phyloP scores from a whole-genome alignment of 2,329 filamentous ascomycete species.

The Sarocladium brachiariae region DNA sequence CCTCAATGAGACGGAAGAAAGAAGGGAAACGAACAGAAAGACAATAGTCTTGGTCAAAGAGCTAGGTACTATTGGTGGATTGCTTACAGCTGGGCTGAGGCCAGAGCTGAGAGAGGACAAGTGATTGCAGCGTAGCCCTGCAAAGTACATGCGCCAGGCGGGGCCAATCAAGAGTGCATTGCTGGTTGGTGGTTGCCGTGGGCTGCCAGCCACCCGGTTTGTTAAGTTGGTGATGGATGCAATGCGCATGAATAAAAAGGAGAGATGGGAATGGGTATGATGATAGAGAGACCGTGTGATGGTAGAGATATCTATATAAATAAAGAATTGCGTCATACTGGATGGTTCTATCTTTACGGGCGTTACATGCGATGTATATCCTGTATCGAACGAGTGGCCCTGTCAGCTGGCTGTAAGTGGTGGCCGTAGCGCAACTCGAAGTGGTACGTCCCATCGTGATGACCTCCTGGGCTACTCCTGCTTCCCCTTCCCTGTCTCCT shows the following conservation, averaged over 20 bases:
- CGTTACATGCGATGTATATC: too few species aligned
- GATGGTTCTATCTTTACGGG: too few species aligned
- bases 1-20: too few species aligned
- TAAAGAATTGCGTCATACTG: too few species aligned
- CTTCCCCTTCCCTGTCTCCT: neutral
- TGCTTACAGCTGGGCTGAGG: slow-evolving; percentile 5
- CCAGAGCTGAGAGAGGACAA: slow-evolving; percentile 1
- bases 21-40: neutral
- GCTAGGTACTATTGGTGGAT: too few species aligned
- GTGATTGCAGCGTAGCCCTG: neutral
- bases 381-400: too few species aligned
- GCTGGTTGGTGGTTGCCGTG: slow-evolving; percentile 4
- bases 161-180: slow-evolving; percentile 8
- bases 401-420: too few species aligned
- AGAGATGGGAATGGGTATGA: too few species aligned
- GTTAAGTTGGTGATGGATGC: neutral
- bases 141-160: neutral
- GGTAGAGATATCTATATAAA: too few species aligned
- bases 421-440: neutral
- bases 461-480: slow-evolving; percentile 4
- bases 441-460: neutral
- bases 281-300: too few species aligned
- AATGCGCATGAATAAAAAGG: too few species aligned
- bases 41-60: too few species aligned
- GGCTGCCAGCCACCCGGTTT: slow-evolving; percentile 6